Evolutionary conservation across 495 filamentous ascomycete genomes (phyloP), one percentile per base, ranked within the genome.

Genomic region (Tirmania nivea): DNA sequence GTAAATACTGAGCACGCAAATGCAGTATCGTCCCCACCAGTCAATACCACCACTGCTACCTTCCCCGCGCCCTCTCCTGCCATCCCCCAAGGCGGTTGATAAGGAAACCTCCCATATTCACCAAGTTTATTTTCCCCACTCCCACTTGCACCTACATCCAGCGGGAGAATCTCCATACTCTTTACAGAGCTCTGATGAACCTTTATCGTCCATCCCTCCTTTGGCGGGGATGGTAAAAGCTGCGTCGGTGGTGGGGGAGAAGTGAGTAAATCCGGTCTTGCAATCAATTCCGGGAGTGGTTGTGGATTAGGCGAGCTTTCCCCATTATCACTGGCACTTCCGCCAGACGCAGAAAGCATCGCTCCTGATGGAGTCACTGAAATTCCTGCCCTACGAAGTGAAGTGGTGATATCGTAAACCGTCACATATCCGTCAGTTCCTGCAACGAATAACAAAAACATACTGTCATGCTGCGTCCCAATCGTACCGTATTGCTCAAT

Each of bases 151-250:
- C 25, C 7, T 14, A 45, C 39, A 19, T 72, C 63, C 25, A 78
- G 51, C 10, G 42, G 9, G 3, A 54, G 19, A 14, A 55, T 31
- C 31, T 69, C 67, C 3, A 81, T 65, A 3, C 70, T 66, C 64
- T 87, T 87, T 60, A 90, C 73, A 50, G 79, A 77, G 65, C 73
- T 88, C 56, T 88, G 84, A 58, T 93, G 86, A 42, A 86, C 62
- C 54, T 68, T 71, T 35, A 72, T 61, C 0, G 49, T 35, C 47
- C 9, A 34, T 16, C 39, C 39, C 39, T 35, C 48, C 16, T 50
- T 10, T 8, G 7, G 14, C 16, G 8, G 16, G 25, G 25, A 36
- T 52, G 51, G 34, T 14, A 55, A 47, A 7, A 35, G 54, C 35
- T 54, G 3, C n/a, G 52, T n/a, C 48, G 56, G 34, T 45, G 31